Evolutionary conservation across 1,284 basidiomycete species (phyloP).

Genomic region (Moesziomyces globuligerus): DNA sequence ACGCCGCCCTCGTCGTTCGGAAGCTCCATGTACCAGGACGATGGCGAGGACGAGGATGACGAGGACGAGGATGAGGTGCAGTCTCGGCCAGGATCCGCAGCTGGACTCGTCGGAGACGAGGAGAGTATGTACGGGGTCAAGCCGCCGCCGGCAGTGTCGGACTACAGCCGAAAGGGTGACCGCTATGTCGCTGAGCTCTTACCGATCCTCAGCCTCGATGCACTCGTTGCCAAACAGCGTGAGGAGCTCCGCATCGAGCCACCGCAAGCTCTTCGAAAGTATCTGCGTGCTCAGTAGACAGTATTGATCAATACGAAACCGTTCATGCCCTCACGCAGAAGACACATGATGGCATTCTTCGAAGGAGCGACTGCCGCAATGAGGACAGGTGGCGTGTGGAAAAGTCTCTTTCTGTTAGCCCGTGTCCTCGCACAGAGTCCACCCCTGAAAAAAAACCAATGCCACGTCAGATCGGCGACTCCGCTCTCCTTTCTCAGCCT

Average conservation of each 20-base stretch:
- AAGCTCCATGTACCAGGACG: constrained; percentile 30
- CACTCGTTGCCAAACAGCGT: constrained; percentile 24
- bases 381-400: too few species aligned
- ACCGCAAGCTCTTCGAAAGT: constrained; percentile 21
- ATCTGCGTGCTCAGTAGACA: constrained; percentile 12
- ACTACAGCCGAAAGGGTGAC: constrained; percentile 52
- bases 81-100: constrained; percentile 44
- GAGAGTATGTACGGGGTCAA: constrained; percentile 23
- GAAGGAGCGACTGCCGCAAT: too few species aligned
- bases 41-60: constrained; percentile 25
- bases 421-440: too few species aligned
- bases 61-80: constrained; percentile 42
- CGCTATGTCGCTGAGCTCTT: constrained; percentile 35
- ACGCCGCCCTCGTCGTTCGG: constrained; percentile 48
- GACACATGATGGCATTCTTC: too few species aligned
- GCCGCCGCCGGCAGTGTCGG: constrained; percentile 50
- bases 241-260: constrained; percentile 29
- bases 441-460: too few species aligned
- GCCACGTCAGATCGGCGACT: neutral
- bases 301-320: too few species aligned
- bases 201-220: constrained; percentile 36
- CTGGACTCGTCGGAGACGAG: constrained; percentile 13
- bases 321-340: too few species aligned
- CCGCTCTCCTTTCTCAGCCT: neutral
- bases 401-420: too few species aligned